These are phyloP conservation scores for Cordyceps cateniannulata DNA, from an alignment of 2,329 filamentous ascomycete genomes.

Conservation along the genomic window DNA sequence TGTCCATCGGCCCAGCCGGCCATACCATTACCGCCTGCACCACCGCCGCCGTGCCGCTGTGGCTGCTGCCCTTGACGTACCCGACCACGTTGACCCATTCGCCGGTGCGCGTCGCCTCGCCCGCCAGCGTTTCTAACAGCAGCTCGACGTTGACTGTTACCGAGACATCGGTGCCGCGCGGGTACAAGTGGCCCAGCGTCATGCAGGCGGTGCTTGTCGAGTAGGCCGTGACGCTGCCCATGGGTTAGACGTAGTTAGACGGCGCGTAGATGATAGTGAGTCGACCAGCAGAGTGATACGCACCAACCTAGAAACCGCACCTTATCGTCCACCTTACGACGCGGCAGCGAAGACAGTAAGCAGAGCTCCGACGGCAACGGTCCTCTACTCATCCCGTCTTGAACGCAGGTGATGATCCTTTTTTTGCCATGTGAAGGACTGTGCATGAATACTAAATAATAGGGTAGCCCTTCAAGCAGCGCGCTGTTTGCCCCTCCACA, in stretches of 20 bases:
- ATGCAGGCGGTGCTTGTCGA: constrained; percentile 52
- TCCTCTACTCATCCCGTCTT: constrained; percentile 41
- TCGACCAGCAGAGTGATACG: constrained; percentile 29
- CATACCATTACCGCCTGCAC: constrained; percentile 76
- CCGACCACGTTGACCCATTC: constrained; percentile 87
- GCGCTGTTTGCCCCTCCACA: background rate
- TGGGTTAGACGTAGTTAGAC: background rate
- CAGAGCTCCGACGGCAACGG: constrained; percentile 60
- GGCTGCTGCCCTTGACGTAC: constrained; percentile 47
- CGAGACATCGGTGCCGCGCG: constrained; percentile 35
- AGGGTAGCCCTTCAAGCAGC: background rate
- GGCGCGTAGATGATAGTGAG: too few species aligned
- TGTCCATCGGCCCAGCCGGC: constrained; percentile 64
- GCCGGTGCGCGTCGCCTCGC: constrained; percentile 62
- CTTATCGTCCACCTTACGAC: constrained; percentile 57
- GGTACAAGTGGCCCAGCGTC: constrained; percentile 61
- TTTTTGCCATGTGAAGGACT: background rate
- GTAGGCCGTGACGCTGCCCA: constrained; percentile 43
- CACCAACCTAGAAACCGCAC: constrained; percentile 91
- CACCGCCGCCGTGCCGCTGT: constrained; percentile 23
- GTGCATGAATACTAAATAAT: background rate
- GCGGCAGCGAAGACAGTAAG: constrained; percentile 56
- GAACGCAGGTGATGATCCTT: background rate
- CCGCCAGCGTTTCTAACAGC: constrained; percentile 58
- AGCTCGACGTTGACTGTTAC: constrained; percentile 66